Base-by-base conservation (phyloP, 2,329 filamentous ascomycete genomes). In the Pseudocercospora macadamiae region DNA sequence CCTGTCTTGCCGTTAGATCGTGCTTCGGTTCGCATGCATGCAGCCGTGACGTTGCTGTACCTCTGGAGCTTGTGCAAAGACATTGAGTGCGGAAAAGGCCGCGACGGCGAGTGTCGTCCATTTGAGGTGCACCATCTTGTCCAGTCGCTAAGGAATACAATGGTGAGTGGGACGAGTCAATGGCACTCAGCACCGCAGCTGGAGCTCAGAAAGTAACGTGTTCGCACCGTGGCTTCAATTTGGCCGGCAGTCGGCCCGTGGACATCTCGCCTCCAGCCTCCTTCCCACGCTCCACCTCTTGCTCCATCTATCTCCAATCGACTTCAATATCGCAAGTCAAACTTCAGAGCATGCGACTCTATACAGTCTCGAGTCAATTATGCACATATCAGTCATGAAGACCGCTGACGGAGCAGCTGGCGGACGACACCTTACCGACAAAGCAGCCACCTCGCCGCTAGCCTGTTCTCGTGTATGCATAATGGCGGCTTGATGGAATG, bases 81-180 rank as follows among this genome's bases (percentile, higher is more conserved):
- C 86, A 74, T 85, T 82, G 65, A 89, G 79, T 67, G 87, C 83
- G 74, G 86, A 84, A 69, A 90, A 79, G 62, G 89, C 88, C 76
- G 91, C 80, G 63, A 93, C 78, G 68, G 88, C 87, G 70, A 93
- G 79, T 60, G 88, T 82, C 68, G 89, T 85, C 71, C 89, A 82
- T 78, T 86, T 88, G 77, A 90, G 82, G 73, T 84, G 85, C 78
- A 88, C 85, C 90, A 95, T 95, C 32, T 26, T 59, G 54, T 21
- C 32, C 16, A 39, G 18, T n/a, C 7, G 16, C 18, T 32, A 14
- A 12, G 28, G 26, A 25, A 21, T 1, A 25, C 6, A 45, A 21
- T 48, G 6, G 7, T 21, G 12, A 44, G 39, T 19, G 21, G 42
- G n/a, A 21, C 42, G 42, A n/a, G 42, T 47, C 42, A 47, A 47